Conservation (phyloP, 768 basidiomycete genomes). For the Basidioascus undulatus region DNA sequence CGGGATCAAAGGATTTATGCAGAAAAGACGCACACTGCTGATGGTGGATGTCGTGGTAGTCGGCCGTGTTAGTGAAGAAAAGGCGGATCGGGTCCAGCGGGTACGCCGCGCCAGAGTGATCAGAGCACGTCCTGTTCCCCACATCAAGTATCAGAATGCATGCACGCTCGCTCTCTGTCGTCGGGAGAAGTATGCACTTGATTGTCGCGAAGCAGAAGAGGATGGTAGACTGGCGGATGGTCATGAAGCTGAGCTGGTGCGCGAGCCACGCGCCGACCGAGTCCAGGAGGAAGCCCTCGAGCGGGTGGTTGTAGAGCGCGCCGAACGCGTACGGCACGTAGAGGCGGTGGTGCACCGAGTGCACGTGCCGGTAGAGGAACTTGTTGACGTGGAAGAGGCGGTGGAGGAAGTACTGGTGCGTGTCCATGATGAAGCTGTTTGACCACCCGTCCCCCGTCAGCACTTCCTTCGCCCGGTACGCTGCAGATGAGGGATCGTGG, state of each 20-base stretch:
- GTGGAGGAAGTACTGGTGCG: slow-evolving; percentile 95
- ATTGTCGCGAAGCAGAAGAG: slow-evolving; percentile 61
- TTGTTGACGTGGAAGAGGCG: slow-evolving; percentile 74
- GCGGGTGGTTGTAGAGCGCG: slow-evolving; percentile 85
- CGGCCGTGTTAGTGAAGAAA: slow-evolving; percentile 66
- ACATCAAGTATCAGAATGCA: not conserved
- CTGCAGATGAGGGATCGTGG: not conserved
- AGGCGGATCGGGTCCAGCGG: slow-evolving; percentile 83
- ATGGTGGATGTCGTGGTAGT: slow-evolving; percentile 97
- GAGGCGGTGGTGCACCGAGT: slow-evolving; percentile 82
- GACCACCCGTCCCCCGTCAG: not conserved
- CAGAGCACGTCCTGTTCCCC: slow-evolving; percentile 48
- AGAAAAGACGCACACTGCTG: slow-evolving; percentile 30
- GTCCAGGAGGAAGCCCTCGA: slow-evolving; percentile 84
- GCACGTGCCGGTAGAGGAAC: slow-evolving; percentile 71
- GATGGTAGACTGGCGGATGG: slow-evolving; percentile 55
- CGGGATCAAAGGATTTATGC: not conserved
- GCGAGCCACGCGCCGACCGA: slow-evolving; percentile 55
- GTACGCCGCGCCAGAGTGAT: slow-evolving; percentile 73
- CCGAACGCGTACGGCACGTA: slow-evolving; percentile 96
- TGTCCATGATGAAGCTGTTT: slow-evolving; percentile 69
- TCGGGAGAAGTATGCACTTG: too few species aligned
- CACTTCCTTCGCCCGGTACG: too few species aligned
- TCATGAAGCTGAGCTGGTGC: slow-evolving; percentile 40
- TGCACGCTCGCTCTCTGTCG: slow-evolving; percentile 14